Evolutionary conservation across 164 flowering plant species (phyloP).

Genomic region (Chloranthus sessilifolius): DNA sequence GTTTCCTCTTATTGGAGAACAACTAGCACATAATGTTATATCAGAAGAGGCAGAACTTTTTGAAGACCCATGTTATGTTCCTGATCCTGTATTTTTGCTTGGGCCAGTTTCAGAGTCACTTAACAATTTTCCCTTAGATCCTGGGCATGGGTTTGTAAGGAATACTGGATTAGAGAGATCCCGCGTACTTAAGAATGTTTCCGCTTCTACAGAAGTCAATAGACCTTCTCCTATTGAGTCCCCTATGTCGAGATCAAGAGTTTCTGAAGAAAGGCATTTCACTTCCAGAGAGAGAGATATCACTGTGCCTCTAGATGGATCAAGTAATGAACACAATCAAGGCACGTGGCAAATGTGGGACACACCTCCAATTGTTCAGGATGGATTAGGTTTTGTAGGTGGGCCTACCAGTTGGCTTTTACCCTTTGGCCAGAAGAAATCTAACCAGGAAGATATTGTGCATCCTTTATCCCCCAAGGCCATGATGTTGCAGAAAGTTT

Average conservation of each 20-base stretch:
- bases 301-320: slow-evolving; percentile 24
- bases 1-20: slow-evolving; percentile 40
- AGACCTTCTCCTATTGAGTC: slow-evolving; percentile 93
- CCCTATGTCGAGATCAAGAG: slow-evolving; percentile 62
- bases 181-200: slow-evolving; percentile 34
- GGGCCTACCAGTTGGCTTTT: slow-evolving; percentile 62
- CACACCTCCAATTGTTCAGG: slow-evolving; percentile 73
- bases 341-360: slow-evolving; percentile 93
- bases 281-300: slow-evolving; percentile 32
- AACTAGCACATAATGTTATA: slow-evolving; percentile 26
- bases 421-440: slow-evolving; percentile 42
- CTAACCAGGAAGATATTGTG: slow-evolving; percentile 40
- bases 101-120: slow-evolving; percentile 98
- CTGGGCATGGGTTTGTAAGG: slow-evolving; percentile 45
- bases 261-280: slow-evolving; percentile 50
- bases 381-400: slow-evolving; percentile 60
- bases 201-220: slow-evolving; percentile 43
- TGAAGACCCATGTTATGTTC: slow-evolving; percentile 92
- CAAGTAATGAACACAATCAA: slow-evolving; percentile 19
- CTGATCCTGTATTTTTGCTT: slow-evolving; percentile 79
- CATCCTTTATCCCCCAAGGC: slow-evolving; percentile 38
- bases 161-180: slow-evolving; percentile 39
- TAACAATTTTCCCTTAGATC: slow-evolving; percentile 76
- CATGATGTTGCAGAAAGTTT: slow-evolving; percentile 40
- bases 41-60: slow-evolving; percentile 73